Conservation (phyloP, 306 rosid genomes). For the Fagus sylvatica region DNA sequence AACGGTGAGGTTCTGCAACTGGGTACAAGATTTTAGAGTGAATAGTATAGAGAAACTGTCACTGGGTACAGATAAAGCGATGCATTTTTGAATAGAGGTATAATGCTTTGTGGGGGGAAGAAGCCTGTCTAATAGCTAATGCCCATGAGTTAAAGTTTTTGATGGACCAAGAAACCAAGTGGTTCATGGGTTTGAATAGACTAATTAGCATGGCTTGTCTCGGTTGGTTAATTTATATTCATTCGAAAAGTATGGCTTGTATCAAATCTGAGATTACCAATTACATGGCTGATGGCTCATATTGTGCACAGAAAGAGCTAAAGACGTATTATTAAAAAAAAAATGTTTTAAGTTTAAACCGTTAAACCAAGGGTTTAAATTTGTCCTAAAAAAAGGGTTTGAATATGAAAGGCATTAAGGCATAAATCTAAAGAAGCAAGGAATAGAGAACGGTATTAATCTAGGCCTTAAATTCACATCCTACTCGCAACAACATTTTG, state of each 20-base stretch:
- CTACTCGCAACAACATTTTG: too few species aligned
- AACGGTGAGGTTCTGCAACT: slow-evolving; percentile 21
- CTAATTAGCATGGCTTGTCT: slow-evolving; percentile 19
- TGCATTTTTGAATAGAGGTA: slow-evolving; percentile 47
- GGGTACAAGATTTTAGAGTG: slow-evolving; percentile 57
- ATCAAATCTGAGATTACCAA: too few species aligned
- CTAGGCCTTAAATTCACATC: too few species aligned
- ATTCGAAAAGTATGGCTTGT: not conserved
- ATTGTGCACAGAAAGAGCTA: too few species aligned
- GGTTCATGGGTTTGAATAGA: slow-evolving; percentile 23
- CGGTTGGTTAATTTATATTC: not conserved
- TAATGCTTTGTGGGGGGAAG: slow-evolving; percentile 47
- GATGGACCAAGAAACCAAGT: not conserved
- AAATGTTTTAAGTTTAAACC: too few species aligned
- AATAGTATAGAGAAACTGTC: slow-evolving; percentile 54
- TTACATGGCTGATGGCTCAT: too few species aligned
- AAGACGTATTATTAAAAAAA: too few species aligned
- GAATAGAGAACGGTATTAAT: too few species aligned
- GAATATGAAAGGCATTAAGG: too few species aligned
- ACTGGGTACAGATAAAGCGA: slow-evolving; percentile 23
- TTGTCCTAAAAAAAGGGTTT: too few species aligned
- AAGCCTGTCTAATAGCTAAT: slow-evolving; percentile 45
- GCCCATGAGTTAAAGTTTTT: slow-evolving; percentile 48
- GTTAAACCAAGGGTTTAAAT: too few species aligned
- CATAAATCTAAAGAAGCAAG: too few species aligned